Base-by-base conservation (phyloP, 2,329 filamentous ascomycete species). In the Colletotrichum tropicale region DNA sequence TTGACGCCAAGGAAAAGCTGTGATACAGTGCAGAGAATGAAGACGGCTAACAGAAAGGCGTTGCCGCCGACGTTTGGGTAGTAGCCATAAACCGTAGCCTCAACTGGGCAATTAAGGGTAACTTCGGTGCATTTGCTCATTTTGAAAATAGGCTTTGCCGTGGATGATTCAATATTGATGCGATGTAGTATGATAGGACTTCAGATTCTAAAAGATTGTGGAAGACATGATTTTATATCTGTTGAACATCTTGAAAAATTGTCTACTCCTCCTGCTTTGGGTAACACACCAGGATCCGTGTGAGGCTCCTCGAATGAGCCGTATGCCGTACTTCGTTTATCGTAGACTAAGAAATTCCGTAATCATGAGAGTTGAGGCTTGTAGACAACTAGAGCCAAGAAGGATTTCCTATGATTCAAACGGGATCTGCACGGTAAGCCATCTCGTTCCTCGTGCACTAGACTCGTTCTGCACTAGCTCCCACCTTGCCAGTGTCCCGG, bases 131-230 rank as follows among this genome's bases (percentile, higher is more conserved):
- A 64, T 13, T 15, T 32, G 1, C 32, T 32, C 58, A 61, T 34
- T 21, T 3, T 21, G 4, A 21, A 13, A 21, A 7, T 3, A 8
- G 10, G 10, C n/a, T 52, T 21, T 13, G 12, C 6, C 10, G 43
- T 21, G 10, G 7, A 13, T 4, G 2, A 21, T 52, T 5, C 3
- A 21, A 52, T 8, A 6, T 3, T 21, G 43, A 52, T 21, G 1
- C 8, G 0, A 1, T 13, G 6, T 2, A 52, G 2, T 8, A 13
- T 13, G 1, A 52, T 12, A 4, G 18, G 38, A 0, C 4, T n/a
- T 52, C 5, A 2, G 10, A 21, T 21, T 48, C 18, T 5, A 8
- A 4, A 8, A 6, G 6, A 52, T 0, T 52, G 6, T 52, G 43
- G 3, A 24, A 8, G 10, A 21, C 43, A 52, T 0, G n/a, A 13